A percentile compares a stretch with the other conserved stretches of the same genome.
phyloP scores from a whole-genome alignment of 2,329 filamentous ascomycete genomes.

The Nemania sp. region DNA sequence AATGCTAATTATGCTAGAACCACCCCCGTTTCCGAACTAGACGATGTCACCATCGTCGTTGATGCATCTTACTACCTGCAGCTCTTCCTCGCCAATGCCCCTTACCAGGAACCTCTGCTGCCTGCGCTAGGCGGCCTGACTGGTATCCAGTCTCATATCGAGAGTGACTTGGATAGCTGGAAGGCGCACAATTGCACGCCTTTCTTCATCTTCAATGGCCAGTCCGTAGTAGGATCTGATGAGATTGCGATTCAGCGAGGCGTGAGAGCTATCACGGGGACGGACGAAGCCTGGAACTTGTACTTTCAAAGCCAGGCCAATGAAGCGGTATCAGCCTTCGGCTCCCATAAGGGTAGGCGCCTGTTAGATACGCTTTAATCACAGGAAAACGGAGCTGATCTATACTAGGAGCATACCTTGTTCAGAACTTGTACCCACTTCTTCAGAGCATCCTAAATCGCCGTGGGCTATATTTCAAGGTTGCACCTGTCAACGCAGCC shows the following conservation, averaged over 20 bases:
- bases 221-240: constrained; percentile 82
- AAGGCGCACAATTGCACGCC: constrained; percentile 77
- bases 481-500: constrained; percentile 88
- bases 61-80: constrained; percentile 85
- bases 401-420: constrained; percentile 72
- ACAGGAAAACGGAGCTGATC: constrained; percentile 31
- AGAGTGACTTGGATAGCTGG: constrained; percentile 80
- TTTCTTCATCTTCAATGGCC: constrained; percentile 91
- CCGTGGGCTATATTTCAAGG: constrained; percentile 78
- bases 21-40: constrained; percentile 76
- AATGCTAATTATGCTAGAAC: constrained; percentile 56
- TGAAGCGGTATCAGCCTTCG: constrained; percentile 87
- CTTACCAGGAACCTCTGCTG: constrained; percentile 86
- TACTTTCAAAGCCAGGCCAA: constrained; percentile 86
- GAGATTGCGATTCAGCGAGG: constrained; percentile 74
- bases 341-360: constrained; percentile 74
- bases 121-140: constrained; percentile 91
- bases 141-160: constrained; percentile 79
- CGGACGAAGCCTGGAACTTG: constrained; percentile 84
- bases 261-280: constrained; percentile 74
- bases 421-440: constrained; percentile 79
- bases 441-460: constrained; percentile 80
- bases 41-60: constrained; percentile 70
- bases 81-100: constrained; percentile 76
- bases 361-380: too few species aligned